phyloP scores from a whole-genome alignment of 345 rosid species.

The Acer negundo region DNA sequence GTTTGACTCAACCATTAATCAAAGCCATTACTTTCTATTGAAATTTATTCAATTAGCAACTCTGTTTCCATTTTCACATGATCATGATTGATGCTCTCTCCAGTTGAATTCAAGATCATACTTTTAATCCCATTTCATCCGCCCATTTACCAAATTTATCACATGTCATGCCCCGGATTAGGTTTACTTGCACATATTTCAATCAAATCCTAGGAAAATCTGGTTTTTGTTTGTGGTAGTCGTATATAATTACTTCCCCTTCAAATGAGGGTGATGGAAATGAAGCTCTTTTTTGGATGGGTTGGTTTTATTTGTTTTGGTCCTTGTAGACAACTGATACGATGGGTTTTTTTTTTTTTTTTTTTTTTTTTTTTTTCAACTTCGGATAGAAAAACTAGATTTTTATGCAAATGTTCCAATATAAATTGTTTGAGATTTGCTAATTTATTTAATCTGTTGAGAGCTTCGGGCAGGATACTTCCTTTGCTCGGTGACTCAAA shows the following conservation, averaged over 20 bases:
- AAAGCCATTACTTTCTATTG: not conserved
- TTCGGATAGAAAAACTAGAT: no score
- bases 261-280: no score
- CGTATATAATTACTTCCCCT: not conserved
- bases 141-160: not conserved
- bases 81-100: not conserved
- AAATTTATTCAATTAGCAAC: no score
- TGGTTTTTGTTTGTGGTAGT: not conserved
- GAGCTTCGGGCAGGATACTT: no score
- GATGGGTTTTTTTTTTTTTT: no score
- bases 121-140: not conserved
- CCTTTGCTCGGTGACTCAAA: no score
- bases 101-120: no score
- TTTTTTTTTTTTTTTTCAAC: no score
- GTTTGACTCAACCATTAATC: not conserved
- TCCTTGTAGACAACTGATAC: not conserved
- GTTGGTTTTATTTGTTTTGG: not conserved
- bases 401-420: no score
- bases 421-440: no score
- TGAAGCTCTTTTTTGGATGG: no score
- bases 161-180: not conserved
- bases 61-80: not conserved
- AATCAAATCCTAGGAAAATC: not conserved
- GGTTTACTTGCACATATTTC: not conserved
- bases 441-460: no score